Base-by-base conservation (phyloP, 345 rosid species). In the Trapa bicornis region DNA sequence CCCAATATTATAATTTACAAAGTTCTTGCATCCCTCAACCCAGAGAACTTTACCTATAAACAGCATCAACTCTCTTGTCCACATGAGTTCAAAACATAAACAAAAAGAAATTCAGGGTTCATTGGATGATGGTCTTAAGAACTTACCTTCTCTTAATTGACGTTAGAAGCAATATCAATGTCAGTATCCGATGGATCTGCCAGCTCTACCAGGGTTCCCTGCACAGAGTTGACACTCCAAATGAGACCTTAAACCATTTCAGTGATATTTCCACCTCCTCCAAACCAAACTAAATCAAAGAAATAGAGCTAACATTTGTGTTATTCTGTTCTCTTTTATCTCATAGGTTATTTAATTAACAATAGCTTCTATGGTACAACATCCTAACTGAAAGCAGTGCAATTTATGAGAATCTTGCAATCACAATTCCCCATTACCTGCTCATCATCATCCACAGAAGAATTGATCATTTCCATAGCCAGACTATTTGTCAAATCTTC, bases 101-200 rank as follows among this genome's bases (percentile, higher is more conserved):
- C 1, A 54, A 22, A 54, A 54, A n/a, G 35, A 29, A 17, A 50
- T 1, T 6, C 2, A n/a, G 22, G 35, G 32, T 35, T n/a, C 11
- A 5, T 5, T 16, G 10, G 35, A 54, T n/a, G 6, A 54, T 54
- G 35, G 35, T n/a, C 33, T n/a, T 57, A 54, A 63, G 9, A 33
- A 16, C 32, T 71, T 69, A 65, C 78, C 79, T 82, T 73, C 76
- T 54, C 60, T 35, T 82, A 84, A 74, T 71, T 80, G 70, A 86
- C 82, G 66, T 72, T 84, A 64, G 84, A 76, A 72, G 87, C 83
- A 56, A 78, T 72, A 50, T 81, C 85, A 39, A 84, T 71, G 41
- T 82, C 88, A 68, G 87, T 78, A 77, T 86, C 85, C n/a, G 88
- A 86, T 50, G 88, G 81, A 78, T 81, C 78, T 43, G 81, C 75